Conservation (phyloP, 2,329 filamentous ascomycete genomes). For the Colletotrichum cordylinicola region DNA sequence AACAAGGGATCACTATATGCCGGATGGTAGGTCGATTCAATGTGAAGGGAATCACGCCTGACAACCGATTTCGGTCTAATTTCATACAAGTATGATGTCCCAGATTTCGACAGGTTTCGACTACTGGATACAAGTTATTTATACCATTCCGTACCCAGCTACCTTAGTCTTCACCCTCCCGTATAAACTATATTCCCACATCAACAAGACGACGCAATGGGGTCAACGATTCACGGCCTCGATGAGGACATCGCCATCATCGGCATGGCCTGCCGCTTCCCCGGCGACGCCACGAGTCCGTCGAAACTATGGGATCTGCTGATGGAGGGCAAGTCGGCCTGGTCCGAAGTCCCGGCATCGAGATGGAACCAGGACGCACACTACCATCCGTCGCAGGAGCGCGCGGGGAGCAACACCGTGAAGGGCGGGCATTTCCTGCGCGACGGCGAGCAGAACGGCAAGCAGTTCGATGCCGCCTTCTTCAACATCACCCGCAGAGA, state of each 20-base stretch:
- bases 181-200: not conserved
- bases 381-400: not conserved
- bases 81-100: not conserved
- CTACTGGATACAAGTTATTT: not conserved
- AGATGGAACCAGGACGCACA: not conserved
- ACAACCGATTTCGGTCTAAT: not conserved
- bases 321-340: conserved; percentile 23
- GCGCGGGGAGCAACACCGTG: not conserved
- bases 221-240: not conserved
- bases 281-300: conserved; percentile 38
- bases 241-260: conserved; percentile 42
- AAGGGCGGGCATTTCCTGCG: conserved; percentile 30
- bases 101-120: not conserved
- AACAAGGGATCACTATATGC: not conserved
- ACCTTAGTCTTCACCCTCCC: not conserved
- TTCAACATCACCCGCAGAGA: conserved; percentile 45
- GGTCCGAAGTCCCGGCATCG: not conserved
- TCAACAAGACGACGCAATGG: not conserved
- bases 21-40: not conserved
- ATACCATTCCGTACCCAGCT: not conserved
- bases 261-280: conserved; percentile 47
- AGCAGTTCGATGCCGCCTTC: conserved; percentile 41
- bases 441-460: conserved; percentile 24
- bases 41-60: not conserved
- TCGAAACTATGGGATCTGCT: conserved; percentile 43